Conservation (phyloP, 306 rosid species). For the Aeschynomene evenia region DNA sequence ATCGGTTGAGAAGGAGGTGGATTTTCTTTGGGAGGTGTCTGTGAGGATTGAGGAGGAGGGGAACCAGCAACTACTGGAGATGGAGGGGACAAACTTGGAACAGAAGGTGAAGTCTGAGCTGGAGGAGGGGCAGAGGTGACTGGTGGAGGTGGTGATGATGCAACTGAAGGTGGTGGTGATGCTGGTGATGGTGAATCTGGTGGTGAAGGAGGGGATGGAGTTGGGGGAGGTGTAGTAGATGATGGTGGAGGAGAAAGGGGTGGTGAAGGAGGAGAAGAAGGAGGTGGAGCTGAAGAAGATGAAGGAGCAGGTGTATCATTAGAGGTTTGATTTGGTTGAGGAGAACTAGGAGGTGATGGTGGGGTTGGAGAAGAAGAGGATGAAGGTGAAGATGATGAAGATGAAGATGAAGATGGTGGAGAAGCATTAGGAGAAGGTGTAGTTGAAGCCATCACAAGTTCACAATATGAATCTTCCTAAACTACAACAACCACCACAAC, state of each 20-base stretch:
- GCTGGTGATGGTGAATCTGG: conserved; percentile 44
- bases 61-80: conserved; percentile 32
- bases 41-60: conserved; percentile 60
- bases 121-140: conserved; percentile 46
- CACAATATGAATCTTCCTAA: conserved; percentile 25
- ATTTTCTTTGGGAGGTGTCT: conserved; percentile 42
- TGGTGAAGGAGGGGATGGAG: conserved; percentile 39
- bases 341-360: conserved; percentile 42
- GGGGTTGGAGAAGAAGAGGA: conserved; percentile 29
- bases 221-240: conserved; percentile 19
- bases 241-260: conserved; percentile 48
- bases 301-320: conserved; percentile 39
- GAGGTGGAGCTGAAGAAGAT: conserved; percentile 43
- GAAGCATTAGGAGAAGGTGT: conserved; percentile 69
- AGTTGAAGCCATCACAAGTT: conserved; percentile 59
- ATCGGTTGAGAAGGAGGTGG: conserved; percentile 48
- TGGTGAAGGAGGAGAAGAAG: conserved; percentile 47
- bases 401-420: conserved; percentile 52
- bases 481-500: conserved; percentile 4
- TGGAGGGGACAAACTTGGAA: conserved; percentile 56
- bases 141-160: conserved; percentile 44
- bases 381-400: no score
- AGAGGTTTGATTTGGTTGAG: conserved; percentile 41
- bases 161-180: conserved; percentile 38
- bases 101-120: conserved; percentile 42